Evolutionary conservation across 768 basidiomycete species (phyloP).

Genomic region (Rhizopogon salebrosus): DNA sequence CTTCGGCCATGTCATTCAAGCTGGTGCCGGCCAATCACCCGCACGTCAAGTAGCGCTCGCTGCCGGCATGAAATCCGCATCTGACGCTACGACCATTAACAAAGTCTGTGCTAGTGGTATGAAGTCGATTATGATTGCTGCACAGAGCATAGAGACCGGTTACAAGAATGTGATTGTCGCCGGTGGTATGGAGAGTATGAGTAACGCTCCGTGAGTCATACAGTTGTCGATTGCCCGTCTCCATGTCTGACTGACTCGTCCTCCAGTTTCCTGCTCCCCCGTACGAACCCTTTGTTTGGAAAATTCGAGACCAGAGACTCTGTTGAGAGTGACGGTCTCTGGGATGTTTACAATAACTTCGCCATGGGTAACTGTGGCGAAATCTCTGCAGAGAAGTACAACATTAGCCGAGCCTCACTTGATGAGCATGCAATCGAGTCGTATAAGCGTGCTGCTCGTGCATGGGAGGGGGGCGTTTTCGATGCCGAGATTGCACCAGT

Average conservation of each 20-base stretch:
- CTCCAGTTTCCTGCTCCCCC: slow-evolving; percentile 72
- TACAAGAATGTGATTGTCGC: slow-evolving; percentile 84
- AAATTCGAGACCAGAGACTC: slow-evolving; percentile 87
- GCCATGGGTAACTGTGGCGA: slow-evolving; percentile 99
- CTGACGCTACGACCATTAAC: slow-evolving; percentile 98
- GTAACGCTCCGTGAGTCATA: slow-evolving; percentile 85
- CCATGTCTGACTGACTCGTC: slow-evolving; percentile 1
- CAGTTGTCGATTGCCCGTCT: slow-evolving; percentile 1
- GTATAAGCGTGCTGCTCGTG: slow-evolving; percentile 87
- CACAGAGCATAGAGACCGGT: slow-evolving; percentile 85
- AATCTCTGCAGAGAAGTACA: slow-evolving; percentile 71
- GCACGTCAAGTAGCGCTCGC: slow-evolving; percentile 94
- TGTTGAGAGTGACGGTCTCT: slow-evolving; percentile 87
- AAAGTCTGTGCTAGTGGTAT: slow-evolving; percentile 99
- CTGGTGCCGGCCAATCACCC: slow-evolving; percentile 96
- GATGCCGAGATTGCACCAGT: slow-evolving; percentile 86
- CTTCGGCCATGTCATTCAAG: slow-evolving; percentile 97
- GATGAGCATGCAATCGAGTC: slow-evolving; percentile 93
- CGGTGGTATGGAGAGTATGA: slow-evolving; percentile 99
- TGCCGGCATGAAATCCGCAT: slow-evolving; percentile 76
- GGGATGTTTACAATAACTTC: slow-evolving; percentile 96
- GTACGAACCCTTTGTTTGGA: slow-evolving; percentile 80
- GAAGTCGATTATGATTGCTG: slow-evolving; percentile 92
- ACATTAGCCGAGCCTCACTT: slow-evolving; percentile 81
- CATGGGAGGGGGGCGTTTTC: slow-evolving; percentile 86